A percentile compares a stretch with the other conserved stretches of the same genome.
Evolutionary conservation across 768 basidiomycete genomes (phyloP).

Genomic region (Kwoniella newhampshirensis): DNA sequence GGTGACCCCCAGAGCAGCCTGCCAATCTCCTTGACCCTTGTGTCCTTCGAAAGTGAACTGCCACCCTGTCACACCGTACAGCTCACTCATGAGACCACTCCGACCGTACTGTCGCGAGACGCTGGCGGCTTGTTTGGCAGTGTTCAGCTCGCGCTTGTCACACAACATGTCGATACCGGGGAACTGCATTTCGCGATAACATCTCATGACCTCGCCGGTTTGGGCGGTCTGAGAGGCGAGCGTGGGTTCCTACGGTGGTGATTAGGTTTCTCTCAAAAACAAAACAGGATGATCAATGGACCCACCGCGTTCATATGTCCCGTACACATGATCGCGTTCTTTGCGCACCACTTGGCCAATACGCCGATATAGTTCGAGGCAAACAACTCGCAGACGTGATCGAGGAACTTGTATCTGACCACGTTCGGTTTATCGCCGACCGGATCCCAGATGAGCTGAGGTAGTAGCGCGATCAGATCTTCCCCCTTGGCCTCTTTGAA

Average conservation of each 20-base stretch:
- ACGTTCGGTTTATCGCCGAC: constrained; percentile 15
- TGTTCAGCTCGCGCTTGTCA: constrained; percentile 35
- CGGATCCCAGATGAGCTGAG: constrained; percentile 35
- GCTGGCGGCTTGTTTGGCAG: constrained; percentile 36
- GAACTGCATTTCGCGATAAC: constrained; percentile 40
- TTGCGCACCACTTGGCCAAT: constrained; percentile 33
- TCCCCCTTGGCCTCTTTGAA: constrained; percentile 17
- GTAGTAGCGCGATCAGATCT: constrained; percentile 30
- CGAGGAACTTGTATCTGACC: constrained; percentile 26
- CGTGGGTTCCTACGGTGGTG: constrained; percentile 22
- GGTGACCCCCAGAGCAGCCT: constrained; percentile 40
- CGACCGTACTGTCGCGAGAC: constrained; percentile 35
- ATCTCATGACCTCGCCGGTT: constrained; percentile 37
- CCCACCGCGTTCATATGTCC: constrained; percentile 32
- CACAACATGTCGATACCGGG: constrained; percentile 44
- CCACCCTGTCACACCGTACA: constrained; percentile 41
- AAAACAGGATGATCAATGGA: neutral
- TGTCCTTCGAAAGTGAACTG: constrained; percentile 38
- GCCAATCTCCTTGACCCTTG: constrained; percentile 45
- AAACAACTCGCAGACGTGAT: constrained; percentile 37
- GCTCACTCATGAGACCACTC: constrained; percentile 30
- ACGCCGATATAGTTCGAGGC: constrained; percentile 21
- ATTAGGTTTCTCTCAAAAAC: neutral
- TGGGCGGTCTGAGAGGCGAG: constrained; percentile 29
- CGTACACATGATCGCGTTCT: constrained; percentile 23